Evolutionary conservation across 805 yeast species (phyloP), one percentile per base, ranked within the genome.

Genomic region (Spencermartinsiella europaea): DNA sequence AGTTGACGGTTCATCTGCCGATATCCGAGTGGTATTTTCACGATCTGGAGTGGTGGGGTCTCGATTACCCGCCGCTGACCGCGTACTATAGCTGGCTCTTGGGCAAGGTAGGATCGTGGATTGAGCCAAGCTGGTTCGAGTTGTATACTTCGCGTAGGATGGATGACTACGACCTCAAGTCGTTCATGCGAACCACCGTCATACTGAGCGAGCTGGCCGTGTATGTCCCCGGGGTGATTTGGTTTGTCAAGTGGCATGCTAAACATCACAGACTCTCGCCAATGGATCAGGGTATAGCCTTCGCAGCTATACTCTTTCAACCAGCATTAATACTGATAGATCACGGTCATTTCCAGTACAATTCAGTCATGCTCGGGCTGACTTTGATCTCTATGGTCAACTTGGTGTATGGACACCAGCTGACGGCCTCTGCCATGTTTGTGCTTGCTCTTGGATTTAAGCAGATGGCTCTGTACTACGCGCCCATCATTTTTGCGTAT

Each of bases 321-420:
- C 97, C 99, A 0, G 74, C 85, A 2, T 70, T 91, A 49, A 74
- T 85, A 38, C 72, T 93, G 47, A 81, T 93, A 40, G 99, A 93
- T 62, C 97, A 93, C 65, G 99, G 99, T 4, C 99, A 93, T 67
- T 93, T 93, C 68, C 99, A 95, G 67, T 91, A 80, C 67, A 95
- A 93, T 59, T 78, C 89, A 0, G 95, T 93, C 21, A 91, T 93
- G 98, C 75, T 93, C 31, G 99, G 99, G 0, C 70, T 91, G 15
- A 74, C 91, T 3, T 70, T 88, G 21, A 68, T 80, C 45, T 74
- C 95, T 0, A 68, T 93, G 37, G 77, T 76, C 44, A 81, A 80
- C 50, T 69, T 91, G 33, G 60, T 83, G 27, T 75, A 79, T 48
- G 85, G 80, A 25, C 79, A 80, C 58, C 74, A 79, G 45, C 73